Evolutionary conservation across 306 rosid genomes (phyloP), one percentile per base, ranked within the genome.

Genomic region (Pueraria montana): DNA sequence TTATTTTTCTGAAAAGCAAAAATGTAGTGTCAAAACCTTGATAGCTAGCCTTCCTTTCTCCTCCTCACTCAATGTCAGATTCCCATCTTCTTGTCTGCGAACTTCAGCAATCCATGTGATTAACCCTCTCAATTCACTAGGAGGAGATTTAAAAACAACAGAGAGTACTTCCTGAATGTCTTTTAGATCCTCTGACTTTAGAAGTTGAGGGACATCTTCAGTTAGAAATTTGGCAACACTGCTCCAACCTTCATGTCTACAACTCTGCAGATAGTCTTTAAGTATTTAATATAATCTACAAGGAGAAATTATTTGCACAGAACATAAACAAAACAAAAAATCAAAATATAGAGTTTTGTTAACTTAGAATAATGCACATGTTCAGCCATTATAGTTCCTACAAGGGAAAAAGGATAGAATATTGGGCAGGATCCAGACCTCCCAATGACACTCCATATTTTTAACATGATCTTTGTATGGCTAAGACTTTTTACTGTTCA

Each of bases 71-170:
- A 95, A 65, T 18, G 86, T 79, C 76, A 86, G 87, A 85, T 64
- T 89, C 67, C 99, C 94, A 74, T 92, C 92, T 90, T 93, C 99
- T 88, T 87, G 94, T 78, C 91, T 90, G 52, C 99, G 97, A 76
- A 95, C 98, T 87, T 95, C 98, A 17, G 97, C 97, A 86, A 95
- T 78, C 98, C 98, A 95, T 66, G 90, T 88, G 69, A 95, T 85
- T 58, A 93, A 90, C 53, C 84, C 88, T 69, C 91, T 89, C 88
- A 95, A 74, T 86, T 92, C 90, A 56, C 68, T 74, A 81, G 97
- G 97, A 49, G 97, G 91, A 63, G 97, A 89, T 85, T 86, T 91
- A 81, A 89, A 92, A 52, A 88, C 84, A 71, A 86, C 84, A 53
- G 91, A 90, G 75, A 95, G 89, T 38, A 87, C 89, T 59, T 82